Conservation (phyloP, 345 rosid genomes). For the Populus euphratica region DNA sequence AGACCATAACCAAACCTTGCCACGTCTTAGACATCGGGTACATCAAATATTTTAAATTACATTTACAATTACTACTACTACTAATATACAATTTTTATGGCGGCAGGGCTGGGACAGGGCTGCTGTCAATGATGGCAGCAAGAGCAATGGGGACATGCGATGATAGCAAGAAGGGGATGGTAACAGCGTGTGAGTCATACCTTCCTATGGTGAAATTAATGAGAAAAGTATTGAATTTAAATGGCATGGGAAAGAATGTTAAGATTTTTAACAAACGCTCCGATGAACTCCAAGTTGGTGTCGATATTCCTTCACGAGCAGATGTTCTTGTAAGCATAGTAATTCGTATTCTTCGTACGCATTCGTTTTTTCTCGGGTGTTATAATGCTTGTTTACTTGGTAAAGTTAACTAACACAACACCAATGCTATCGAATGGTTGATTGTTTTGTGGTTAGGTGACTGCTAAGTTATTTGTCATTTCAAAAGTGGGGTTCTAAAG, state of each 20-base stretch:
- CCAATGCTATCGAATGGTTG: background rate
- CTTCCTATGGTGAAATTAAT: constrained; percentile 92
- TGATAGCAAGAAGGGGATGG: constrained; percentile 31
- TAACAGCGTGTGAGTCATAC: constrained; percentile 88
- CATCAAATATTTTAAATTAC: background rate
- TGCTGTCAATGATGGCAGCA: constrained; percentile 94
- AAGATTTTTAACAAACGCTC: constrained; percentile 71
- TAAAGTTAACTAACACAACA: background rate
- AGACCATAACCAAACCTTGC: constrained; percentile 57
- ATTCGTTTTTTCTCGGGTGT: background rate
- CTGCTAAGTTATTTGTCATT: background rate
- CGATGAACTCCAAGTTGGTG: constrained; percentile 63
- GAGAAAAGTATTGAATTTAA: constrained; percentile 70
- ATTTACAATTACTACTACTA: no score
- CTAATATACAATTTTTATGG: background rate
- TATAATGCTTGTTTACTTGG: background rate
- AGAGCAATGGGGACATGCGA: constrained; percentile 48
- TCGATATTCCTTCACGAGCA: constrained; percentile 66
- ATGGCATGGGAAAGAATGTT: constrained; percentile 57
- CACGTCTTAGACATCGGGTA: constrained; percentile 94
- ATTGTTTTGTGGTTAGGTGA: background rate
- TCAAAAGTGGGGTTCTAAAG: background rate
- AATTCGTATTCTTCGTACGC: background rate
- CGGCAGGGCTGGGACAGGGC: constrained; percentile 89
- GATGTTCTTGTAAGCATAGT: constrained; percentile 65